These are phyloP conservation scores for Juglanconis juglandina DNA, from an alignment of 2,329 filamentous ascomycete species.

Conservation along the genomic window DNA sequence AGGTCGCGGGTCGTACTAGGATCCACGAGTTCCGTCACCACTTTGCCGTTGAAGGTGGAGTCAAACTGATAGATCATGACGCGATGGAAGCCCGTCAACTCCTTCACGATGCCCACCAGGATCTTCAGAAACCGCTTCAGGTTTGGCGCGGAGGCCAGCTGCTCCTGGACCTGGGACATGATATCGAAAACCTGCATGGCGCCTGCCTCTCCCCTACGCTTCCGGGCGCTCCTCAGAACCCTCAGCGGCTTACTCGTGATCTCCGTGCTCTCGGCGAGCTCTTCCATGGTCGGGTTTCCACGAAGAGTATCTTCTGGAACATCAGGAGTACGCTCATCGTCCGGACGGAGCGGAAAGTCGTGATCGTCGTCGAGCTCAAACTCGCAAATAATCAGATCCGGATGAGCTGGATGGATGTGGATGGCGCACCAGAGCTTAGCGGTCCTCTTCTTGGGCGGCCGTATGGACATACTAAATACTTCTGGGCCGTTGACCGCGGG, in stretches of 20 bases:
- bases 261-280: slow-evolving; percentile 72
- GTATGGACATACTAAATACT: slow-evolving; percentile 76
- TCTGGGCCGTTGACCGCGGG: slow-evolving; percentile 74
- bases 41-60: slow-evolving; percentile 73
- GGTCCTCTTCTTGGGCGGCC: slow-evolving; percentile 49
- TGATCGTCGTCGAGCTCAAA: slow-evolving; percentile 81
- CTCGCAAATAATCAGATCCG: slow-evolving; percentile 76
- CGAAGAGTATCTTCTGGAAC: slow-evolving; percentile 70
- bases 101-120: slow-evolving; percentile 80
- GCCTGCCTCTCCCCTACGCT: slow-evolving; percentile 71
- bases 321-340: slow-evolving; percentile 56
- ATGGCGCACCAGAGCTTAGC: slow-evolving; percentile 84
- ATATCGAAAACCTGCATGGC: slow-evolving; percentile 91
- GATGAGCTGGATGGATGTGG: slow-evolving; percentile 67
- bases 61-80: slow-evolving; percentile 96
- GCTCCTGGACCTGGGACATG: slow-evolving; percentile 87
- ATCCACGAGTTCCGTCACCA: slow-evolving; percentile 84
- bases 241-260: slow-evolving; percentile 74
- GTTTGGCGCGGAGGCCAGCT: slow-evolving; percentile 68
- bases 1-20: slow-evolving; percentile 75
- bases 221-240: slow-evolving; percentile 70
- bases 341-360: slow-evolving; percentile 63
- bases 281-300: slow-evolving; percentile 69
- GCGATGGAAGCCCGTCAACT: slow-evolving; percentile 84
- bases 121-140: slow-evolving; percentile 75